Base-by-base conservation (phyloP, 2,329 filamentous ascomycete genomes). In the Scortechinia acanthostroma region DNA sequence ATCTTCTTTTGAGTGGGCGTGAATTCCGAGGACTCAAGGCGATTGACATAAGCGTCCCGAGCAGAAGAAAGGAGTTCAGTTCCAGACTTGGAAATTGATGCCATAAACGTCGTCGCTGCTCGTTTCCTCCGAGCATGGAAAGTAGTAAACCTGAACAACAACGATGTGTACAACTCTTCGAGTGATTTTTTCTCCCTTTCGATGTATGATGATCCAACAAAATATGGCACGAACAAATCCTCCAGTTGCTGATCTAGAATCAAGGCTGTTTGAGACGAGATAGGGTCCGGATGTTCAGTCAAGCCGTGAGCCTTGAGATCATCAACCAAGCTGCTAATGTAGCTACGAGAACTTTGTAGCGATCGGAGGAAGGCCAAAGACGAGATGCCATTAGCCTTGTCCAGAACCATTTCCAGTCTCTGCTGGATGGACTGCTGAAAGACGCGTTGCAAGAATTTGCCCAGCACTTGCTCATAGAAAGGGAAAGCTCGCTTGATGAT, bases 381-480 rank as follows among this genome's bases (percentile, higher is more conserved):
- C 0, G 94, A 98, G 15, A 97, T 83, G 3, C 86, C 88, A 51
- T 88, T 86, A 15, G 93, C 93, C 66, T 97, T 97, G 54, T 95
- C 91, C 42, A 98, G 71, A 3, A 98, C 91, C 80, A 95, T 88
- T 60, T 98, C 93, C 6, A 98, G 73, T 14, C 91, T 80, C 62
- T 97, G 91, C 64, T 98, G 94, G 50, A 98, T 91, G 2, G 91
- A 97, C 63, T 98, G 93, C 59, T 98, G 93, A 58, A 98, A 98
- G 10, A 98, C 86, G 52, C 93, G 79, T 63, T 98, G 93, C 44
- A 98, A 76, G 55, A 98, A 98, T 55, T 91, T 91, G 51, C 83
- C 83, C 43, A 98, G 70, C 1, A 98, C 93, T 48, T 91, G 91
- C 55, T 98, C 93, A 54, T 95, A 91, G 61, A 91, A 96, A 0